Base-by-base conservation (phyloP, 495 filamentous ascomycete species). In the Aspergillus conjunctus region DNA sequence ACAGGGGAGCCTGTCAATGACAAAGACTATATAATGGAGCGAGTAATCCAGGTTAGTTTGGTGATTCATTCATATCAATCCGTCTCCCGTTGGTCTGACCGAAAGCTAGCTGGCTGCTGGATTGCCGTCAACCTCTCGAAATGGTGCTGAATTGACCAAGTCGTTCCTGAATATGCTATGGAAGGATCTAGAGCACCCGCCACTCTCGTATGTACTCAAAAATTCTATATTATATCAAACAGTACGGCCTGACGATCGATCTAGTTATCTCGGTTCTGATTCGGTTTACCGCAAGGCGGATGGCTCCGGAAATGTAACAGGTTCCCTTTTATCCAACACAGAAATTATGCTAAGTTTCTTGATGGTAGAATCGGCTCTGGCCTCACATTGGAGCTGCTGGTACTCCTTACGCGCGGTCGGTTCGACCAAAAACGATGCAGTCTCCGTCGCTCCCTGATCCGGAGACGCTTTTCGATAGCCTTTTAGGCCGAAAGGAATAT, bases 1-100 rank as follows among this genome's bases (percentile, higher is more conserved):
- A 88, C 88, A 20, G 88, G 90, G 11, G 88, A 94, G 51, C 91
- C 92, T 5, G 85, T 96, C 18, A 87, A 97, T 62, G 93, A 97
- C 74, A 92, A 92, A 73, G 70, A 77, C 4, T 87, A 85, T 62
- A 70, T 81, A 11, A 85, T 84, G 81, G 84, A 87, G 62, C 71
- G 74, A 26, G 63, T 85, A 43, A 78, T 86, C 53, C 71, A 81
- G 68, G 73, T 80, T 49, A 34, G 68, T 68, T 41, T 12, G 18
- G 53, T 32, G 7, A 14, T n/a, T 52, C 22, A 26, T 4, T 4
- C 17, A 18, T 22, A 41, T 6, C 0, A 49, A 15, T 9, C 0
- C 11, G n/a, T 20, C 2, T 1, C 22, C 20, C 12, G 32, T 18
- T 52, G 21, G n/a, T 53, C 53, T 64, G 54, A 57, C 11, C 41